Percentiles rank a stretch among this genome's conserved stretches.
Conservation (phyloP, 2,329 filamentous ascomycete genomes). For the Trichoderma koningii region DNA sequence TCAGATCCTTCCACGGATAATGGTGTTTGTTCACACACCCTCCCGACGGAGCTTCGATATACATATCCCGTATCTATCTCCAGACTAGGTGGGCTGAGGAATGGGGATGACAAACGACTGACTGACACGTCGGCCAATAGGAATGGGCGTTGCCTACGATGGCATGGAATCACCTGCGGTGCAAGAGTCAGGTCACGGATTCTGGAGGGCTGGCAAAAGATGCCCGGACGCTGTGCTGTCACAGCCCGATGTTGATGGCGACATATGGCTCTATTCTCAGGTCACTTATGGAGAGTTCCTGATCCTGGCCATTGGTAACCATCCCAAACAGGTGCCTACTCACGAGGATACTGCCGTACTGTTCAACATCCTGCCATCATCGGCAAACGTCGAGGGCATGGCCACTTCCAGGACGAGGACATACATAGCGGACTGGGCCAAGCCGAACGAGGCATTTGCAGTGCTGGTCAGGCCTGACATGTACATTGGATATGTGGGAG, state of each 20-base stretch:
- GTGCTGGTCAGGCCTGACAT: conserved; percentile 46
- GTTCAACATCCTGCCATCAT: conserved; percentile 24
- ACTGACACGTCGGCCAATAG: conserved; percentile 25
- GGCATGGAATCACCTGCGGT: conserved; percentile 41
- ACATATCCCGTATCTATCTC: neutral
- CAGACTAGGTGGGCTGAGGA: neutral
- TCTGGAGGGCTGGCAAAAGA: conserved; percentile 44
- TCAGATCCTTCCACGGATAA: neutral
- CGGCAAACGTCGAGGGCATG: neutral
- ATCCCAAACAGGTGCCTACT: conserved; percentile 12
- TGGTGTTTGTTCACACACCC: neutral
- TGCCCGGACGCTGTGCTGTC: conserved; percentile 43
- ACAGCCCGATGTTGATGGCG: conserved; percentile 18
- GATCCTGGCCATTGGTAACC: conserved; percentile 33
- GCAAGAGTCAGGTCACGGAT: conserved; percentile 36
- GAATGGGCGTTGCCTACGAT: conserved; percentile 48
- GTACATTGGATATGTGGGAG: conserved; percentile 44
- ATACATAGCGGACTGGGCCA: conserved; percentile 39
- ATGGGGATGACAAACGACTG: neutral
- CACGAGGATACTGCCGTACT: conserved; percentile 25
- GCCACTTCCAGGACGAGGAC: neutral
- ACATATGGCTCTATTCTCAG: conserved; percentile 39
- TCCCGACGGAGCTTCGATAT: neutral
- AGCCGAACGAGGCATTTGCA: conserved; percentile 33
- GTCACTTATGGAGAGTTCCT: conserved; percentile 40